Percentiles rank a stretch among this genome's conserved stretches.
Conservation (phyloP, 306 rosid species). For the Dryas drummondii region DNA sequence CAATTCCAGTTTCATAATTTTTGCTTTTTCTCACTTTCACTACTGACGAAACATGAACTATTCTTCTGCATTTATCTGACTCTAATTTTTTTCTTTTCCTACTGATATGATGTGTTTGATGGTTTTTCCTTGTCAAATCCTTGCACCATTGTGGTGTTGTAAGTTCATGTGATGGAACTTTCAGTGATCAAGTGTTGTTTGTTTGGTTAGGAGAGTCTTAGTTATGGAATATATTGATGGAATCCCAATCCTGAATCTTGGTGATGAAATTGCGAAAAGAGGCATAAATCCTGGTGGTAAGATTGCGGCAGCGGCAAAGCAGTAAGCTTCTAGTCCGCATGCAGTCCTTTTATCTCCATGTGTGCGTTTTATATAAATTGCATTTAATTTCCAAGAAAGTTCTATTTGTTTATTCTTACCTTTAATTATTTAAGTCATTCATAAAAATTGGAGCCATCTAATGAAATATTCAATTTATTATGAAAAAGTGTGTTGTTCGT, state of each 20-base stretch:
- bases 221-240: conserved; percentile 95
- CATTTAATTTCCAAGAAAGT: not conserved
- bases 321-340: conserved; percentile 56
- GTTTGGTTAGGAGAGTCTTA: conserved; percentile 65
- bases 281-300: conserved; percentile 79
- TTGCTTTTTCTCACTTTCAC: too few relatives aligned
- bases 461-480: not conserved
- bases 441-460: conserved; percentile 12
- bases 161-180: conserved; percentile 24
- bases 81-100: not conserved
- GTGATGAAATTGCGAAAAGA: conserved; percentile 87
- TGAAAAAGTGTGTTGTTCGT: not conserved
- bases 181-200: conserved; percentile 30
- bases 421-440: conserved; percentile 8
- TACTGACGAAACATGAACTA: too few relatives aligned
- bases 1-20: too few relatives aligned
- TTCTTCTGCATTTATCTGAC: too few relatives aligned
- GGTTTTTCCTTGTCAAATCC: not conserved
- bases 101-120: not conserved
- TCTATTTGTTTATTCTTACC: not conserved
- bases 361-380: not conserved
- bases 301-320: conserved; percentile 77
- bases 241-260: conserved; percentile 84
- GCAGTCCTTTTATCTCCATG: conserved; percentile 4
- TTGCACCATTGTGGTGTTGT: conserved; percentile 16